A percentile compares a stretch with the other conserved stretches of the same genome.
phyloP scores from a whole-genome alignment of 768 basidiomycete genomes.

The Lanmaoa pseudosensibilis region DNA sequence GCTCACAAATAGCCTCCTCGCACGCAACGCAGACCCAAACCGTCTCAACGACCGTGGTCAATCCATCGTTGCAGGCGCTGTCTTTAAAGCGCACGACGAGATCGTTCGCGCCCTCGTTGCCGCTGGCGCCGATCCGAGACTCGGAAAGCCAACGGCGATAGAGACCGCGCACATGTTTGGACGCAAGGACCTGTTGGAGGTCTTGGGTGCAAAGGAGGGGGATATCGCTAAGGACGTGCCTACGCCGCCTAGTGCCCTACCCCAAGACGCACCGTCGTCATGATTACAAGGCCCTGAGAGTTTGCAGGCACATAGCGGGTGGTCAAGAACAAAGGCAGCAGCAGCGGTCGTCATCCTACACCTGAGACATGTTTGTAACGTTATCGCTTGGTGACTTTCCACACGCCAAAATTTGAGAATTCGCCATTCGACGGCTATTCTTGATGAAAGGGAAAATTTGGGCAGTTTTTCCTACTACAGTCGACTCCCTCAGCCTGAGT shows the following conservation, averaged over 20 bases:
- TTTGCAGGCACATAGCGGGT: neutral
- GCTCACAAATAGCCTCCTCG: slow-evolving; percentile 53
- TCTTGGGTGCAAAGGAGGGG: slow-evolving; percentile 59
- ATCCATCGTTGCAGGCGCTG: slow-evolving; percentile 72
- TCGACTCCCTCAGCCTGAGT: no score
- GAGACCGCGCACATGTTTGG: slow-evolving; percentile 70
- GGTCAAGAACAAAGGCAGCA: neutral
- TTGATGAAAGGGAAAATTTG: no score
- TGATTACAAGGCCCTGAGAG: neutral
- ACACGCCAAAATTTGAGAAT: no score
- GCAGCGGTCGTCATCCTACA: neutral
- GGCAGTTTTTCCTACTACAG: no score
- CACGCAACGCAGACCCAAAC: slow-evolving; percentile 63
- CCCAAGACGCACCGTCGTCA: neutral
- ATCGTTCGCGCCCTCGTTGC: slow-evolving; percentile 56
- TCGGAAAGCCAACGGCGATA: slow-evolving; percentile 67
- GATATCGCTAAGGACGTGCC: slow-evolving; percentile 42
- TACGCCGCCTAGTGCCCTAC: slow-evolving; percentile 20
- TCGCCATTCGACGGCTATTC: no score
- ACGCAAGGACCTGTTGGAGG: slow-evolving; percentile 51
- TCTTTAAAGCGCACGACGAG: slow-evolving; percentile 71
- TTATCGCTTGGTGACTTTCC: no score
- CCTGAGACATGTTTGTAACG: no score
- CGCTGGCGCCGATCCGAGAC: slow-evolving; percentile 59
- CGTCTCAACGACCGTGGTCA: slow-evolving; percentile 70